Percentiles rank a stretch among this genome's conserved stretches.
Evolutionary conservation across 805 yeast genomes (phyloP).

Genomic region (Saccharomycopsis sp.): DNA sequence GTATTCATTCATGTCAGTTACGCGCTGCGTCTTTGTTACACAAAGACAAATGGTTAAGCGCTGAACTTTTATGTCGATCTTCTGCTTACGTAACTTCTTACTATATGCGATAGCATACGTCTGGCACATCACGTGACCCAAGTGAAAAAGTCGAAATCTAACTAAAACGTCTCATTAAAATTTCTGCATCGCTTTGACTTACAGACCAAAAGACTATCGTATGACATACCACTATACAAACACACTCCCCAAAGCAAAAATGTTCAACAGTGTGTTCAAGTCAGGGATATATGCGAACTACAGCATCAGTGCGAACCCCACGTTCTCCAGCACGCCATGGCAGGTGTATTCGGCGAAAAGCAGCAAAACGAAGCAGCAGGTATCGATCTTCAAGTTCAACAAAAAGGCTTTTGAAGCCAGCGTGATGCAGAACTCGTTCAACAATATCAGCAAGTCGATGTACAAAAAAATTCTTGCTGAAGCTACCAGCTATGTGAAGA

Average conservation of each 20-base stretch:
- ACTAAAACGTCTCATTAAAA: background rate
- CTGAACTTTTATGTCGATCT: too few species aligned
- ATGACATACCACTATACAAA: background rate
- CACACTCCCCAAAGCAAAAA: background rate
- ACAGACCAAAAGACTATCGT: background rate
- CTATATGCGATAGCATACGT: too few species aligned
- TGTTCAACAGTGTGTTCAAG: slow-evolving; percentile 21
- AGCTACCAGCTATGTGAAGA: slow-evolving; percentile 61
- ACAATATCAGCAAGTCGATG: slow-evolving; percentile 11
- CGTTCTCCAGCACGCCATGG: slow-evolving; percentile 20
- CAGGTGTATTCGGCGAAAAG: slow-evolving; percentile 17
- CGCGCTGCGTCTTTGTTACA: too few species aligned
- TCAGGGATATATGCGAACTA: slow-evolving; percentile 21
- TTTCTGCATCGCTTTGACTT: background rate
- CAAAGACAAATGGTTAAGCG: too few species aligned
- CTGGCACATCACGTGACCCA: background rate
- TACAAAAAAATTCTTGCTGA: slow-evolving; percentile 30
- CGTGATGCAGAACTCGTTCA: slow-evolving; percentile 16
- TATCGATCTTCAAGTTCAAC: slow-evolving; percentile 19
- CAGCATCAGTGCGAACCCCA: slow-evolving; percentile 17
- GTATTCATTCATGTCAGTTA: too few species aligned
- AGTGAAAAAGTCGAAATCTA: too few species aligned
- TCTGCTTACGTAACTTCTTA: too few species aligned
- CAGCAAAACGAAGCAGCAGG: slow-evolving; percentile 19
- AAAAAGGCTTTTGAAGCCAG: slow-evolving; percentile 19